Evolutionary conservation across 106 monocot genomes (phyloP), one percentile per base, ranked within the genome.

Genomic region (Allium cepa): DNA sequence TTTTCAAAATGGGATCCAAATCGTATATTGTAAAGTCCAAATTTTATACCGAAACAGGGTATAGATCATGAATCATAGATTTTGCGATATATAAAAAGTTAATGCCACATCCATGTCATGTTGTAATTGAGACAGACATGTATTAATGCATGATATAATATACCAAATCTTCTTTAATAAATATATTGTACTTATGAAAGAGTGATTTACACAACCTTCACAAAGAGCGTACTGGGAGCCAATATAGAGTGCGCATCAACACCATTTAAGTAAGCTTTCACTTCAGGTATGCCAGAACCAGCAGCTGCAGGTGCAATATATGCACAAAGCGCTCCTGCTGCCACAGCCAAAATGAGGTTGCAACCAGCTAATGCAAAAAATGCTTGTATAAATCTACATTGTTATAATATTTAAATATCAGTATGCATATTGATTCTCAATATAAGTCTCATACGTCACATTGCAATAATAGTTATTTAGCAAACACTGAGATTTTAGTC

Each of bases 271-370:
- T 92, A 92, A 36, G 88, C 92, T 79, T 92, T 92, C 5, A 92
- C 92, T 81, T 92, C 92, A 66, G 92, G 87, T 62, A 92, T 92
- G 10, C 92, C 87, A 65, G 92, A 92, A 7, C 92, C 92, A 57
- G 92, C 88, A 7, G 88, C 92, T 26, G 88, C 92, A 26, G 92
- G 92, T 27, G 88, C 85, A 70, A 88, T n/a, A 47, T 85, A 92
- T 70, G 88, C 88, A 74, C 92, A 92, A 10, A 92, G 68, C 11
- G 82, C 80, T 47, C 88, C 85, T 17, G 88, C 83, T 36, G 76
- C 72, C 15, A 82, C 70, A 7, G 85, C 85, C 46, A 92, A 74
- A 59, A 85, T 17, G 46, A 83, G 28, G 72, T 92, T 92, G 64
- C 83, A 88, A 66, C 82, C 78, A 66, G 80, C 80, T 81, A 72